Conservation (phyloP, 2,329 filamentous ascomycete genomes). For the Fusarium scirpi region DNA sequence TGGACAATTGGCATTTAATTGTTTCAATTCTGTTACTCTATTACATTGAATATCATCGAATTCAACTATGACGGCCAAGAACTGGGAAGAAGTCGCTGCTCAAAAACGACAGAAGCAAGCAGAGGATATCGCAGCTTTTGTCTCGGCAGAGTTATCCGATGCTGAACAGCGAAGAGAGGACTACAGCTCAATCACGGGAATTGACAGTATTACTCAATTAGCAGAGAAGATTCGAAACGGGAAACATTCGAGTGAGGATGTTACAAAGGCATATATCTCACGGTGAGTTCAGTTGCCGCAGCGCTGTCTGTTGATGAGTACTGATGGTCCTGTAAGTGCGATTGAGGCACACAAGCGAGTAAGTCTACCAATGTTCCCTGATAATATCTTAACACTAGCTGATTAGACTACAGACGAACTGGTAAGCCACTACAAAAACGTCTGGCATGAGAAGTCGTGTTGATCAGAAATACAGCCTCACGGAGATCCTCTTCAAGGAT, state of each 20-base stretch:
- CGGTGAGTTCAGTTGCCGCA: not conserved
- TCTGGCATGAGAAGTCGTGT: fast-evolving
- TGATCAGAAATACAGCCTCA: not conserved
- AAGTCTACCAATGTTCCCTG: fast-evolving
- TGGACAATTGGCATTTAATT: no score
- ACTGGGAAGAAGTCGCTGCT: slow-evolving; percentile 11
- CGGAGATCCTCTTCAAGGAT: slow-evolving; percentile 38
- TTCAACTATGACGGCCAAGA: not conserved
- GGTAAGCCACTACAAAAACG: not conserved
- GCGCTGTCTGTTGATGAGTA: fast-evolving
- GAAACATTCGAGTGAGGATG: not conserved
- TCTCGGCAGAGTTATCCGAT: not conserved
- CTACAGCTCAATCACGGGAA: not conserved
- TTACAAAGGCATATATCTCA: slow-evolving; percentile 15
- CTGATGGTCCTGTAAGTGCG: slow-evolving; percentile 21
- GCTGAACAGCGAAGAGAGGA: not conserved
- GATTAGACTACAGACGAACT: slow-evolving; percentile 14
- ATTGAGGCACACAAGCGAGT: slow-evolving; percentile 26
- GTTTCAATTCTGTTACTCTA: not conserved
- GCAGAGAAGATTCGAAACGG: not conserved
- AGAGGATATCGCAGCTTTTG: slow-evolving; percentile 6
- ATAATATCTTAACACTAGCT: not conserved
- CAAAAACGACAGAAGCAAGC: slow-evolving; percentile 15
- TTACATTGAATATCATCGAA: fast-evolving
- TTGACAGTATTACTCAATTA: slow-evolving; percentile 5